Evolutionary conservation across 2,329 filamentous ascomycete genomes (phyloP).

Genomic region (Dactylellina haptotyla): DNA sequence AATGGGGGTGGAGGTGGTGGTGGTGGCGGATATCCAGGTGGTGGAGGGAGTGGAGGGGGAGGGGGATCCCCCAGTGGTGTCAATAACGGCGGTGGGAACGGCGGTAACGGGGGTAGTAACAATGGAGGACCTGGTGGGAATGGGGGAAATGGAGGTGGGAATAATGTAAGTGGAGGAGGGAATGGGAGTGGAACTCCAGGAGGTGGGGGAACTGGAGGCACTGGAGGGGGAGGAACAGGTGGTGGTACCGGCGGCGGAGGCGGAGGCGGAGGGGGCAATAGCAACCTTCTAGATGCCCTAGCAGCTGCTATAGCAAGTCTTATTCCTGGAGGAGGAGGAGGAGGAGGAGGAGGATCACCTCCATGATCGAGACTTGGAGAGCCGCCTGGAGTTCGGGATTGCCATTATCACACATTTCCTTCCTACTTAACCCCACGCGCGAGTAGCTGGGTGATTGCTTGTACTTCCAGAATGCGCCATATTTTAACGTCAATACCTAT

Average conservation of each 20-base stretch:
- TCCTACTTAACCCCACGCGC: no score
- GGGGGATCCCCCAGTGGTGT: neutral
- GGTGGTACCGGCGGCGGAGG: neutral
- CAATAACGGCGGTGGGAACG: slow-evolving; percentile 2
- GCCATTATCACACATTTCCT: no score
- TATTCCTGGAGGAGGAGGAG: no score
- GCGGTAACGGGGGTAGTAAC: neutral
- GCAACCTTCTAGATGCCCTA: neutral
- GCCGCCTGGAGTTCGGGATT: no score
- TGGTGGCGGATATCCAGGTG: neutral
- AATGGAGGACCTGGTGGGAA: slow-evolving; percentile 2
- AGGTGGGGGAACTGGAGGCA: neutral
- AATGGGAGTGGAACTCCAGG: neutral
- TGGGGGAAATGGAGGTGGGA: neutral
- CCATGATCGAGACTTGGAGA: no score
- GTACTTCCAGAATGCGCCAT: no score
- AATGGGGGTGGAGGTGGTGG: neutral
- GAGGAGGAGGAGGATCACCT: no score
- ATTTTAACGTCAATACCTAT: no score
- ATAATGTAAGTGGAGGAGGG: neutral
- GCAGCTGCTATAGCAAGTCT: no score
- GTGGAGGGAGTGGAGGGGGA: neutral
- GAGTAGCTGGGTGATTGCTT: no score
- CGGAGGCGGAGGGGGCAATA: neutral
- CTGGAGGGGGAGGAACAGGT: neutral